A percentile compares a stretch with the other conserved stretches of the same genome.
These are phyloP conservation scores for Spathaspora girioi DNA, from an alignment of 805 yeast species.

Conservation along the genomic window DNA sequence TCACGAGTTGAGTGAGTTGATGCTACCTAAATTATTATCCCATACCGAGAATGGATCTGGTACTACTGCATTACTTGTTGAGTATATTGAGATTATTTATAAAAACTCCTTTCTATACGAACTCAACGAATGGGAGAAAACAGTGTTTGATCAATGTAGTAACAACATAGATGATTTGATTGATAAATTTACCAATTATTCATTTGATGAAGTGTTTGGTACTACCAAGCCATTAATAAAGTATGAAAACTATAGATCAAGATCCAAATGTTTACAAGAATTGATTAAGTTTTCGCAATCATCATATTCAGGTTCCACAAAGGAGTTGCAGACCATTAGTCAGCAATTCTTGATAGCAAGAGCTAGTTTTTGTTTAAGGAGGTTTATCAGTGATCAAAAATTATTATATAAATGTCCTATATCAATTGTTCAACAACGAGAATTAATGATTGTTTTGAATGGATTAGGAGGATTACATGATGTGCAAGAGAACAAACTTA, in stretches of 20 bases:
- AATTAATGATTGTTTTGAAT: constrained; percentile 45
- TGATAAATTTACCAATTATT: constrained; percentile 32
- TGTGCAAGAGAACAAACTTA: constrained; percentile 4
- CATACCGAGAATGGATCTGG: not conserved
- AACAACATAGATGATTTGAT: constrained; percentile 35
- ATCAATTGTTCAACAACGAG: constrained; percentile 61
- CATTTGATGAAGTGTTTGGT: constrained; percentile 55
- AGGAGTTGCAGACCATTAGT: constrained; percentile 14
- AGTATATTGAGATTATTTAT: constrained; percentile 51
- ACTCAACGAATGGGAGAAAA: constrained; percentile 49
- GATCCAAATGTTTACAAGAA: constrained; percentile 52
- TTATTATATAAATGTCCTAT: constrained; percentile 62
- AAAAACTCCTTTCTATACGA: constrained; percentile 56
- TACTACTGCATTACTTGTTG: constrained; percentile 30
- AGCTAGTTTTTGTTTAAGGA: constrained; percentile 55
- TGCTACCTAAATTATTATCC: constrained; percentile 38
- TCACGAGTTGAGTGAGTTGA: constrained; percentile 30
- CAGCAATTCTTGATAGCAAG: constrained; percentile 49
- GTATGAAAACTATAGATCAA: constrained; percentile 44
- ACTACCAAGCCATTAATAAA: constrained; percentile 50
- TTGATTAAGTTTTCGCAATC: constrained; percentile 40
- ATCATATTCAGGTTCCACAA: constrained; percentile 7
- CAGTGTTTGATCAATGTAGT: constrained; percentile 19
- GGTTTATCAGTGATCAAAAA: constrained; percentile 60
- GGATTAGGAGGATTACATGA: constrained; percentile 25